These are phyloP conservation scores for Syzygium oleosum DNA, from an alignment of 345 rosid genomes.

Conservation along the genomic window DNA sequence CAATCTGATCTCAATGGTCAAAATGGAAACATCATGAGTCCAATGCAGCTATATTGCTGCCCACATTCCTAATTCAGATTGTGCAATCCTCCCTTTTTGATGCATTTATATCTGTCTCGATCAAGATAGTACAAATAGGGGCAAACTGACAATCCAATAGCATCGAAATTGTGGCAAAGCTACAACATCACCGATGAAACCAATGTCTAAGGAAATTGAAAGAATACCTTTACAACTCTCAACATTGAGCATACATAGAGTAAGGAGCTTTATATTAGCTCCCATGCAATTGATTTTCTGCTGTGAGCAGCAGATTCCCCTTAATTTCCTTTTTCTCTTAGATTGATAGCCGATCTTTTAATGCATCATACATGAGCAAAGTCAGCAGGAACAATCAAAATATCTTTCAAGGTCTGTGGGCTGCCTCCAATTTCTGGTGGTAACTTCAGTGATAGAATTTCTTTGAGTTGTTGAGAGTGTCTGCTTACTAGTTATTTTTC, in stretches of 20 bases:
- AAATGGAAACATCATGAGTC: background rate
- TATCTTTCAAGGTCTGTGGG: background rate
- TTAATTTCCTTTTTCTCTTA: background rate
- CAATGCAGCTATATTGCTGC: background rate
- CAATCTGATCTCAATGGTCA: background rate
- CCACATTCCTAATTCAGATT: background rate
- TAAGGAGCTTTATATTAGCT: background rate
- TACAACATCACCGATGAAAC: background rate
- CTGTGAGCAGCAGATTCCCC: background rate
- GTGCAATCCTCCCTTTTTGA: background rate
- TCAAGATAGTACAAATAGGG: background rate
- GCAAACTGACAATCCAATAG: background rate
- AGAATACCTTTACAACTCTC: background rate
- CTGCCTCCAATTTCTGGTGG: background rate
- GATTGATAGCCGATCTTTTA: background rate
- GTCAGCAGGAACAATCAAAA: background rate
- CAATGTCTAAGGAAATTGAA: background rate
- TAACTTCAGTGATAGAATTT: background rate
- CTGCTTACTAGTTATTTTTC: background rate
- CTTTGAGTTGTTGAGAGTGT: background rate
- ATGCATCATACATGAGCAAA: background rate
- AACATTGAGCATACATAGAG: background rate
- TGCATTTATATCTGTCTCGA: background rate
- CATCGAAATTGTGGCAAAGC: background rate
- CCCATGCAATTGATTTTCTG: background rate